Conservation (phyloP, 768 basidiomycete species). For the Auriculariales sp. region DNA sequence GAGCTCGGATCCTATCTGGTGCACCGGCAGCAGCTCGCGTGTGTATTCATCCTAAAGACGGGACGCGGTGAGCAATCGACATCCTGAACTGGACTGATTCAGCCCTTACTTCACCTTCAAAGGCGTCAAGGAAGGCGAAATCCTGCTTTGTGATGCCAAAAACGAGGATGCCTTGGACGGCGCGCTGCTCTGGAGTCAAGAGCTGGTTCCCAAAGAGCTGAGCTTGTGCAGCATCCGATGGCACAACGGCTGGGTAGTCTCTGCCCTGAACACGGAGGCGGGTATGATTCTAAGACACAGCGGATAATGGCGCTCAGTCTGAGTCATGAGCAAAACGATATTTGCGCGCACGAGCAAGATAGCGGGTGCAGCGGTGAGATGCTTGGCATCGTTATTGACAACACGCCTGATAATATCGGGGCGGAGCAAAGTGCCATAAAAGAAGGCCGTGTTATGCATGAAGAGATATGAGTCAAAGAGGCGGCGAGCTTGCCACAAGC, state of each 20-base stretch:
- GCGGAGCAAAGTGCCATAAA: slow-evolving; percentile 26
- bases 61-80: neutral
- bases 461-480: no score
- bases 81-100: neutral
- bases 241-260: slow-evolving; percentile 25
- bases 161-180: slow-evolving; percentile 22
- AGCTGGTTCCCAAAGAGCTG: slow-evolving; percentile 7
- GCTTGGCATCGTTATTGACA: slow-evolving; percentile 14
- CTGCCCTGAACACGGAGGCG: slow-evolving; percentile 10
- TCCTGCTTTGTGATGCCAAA: slow-evolving; percentile 18
- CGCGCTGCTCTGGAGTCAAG: slow-evolving; percentile 13
- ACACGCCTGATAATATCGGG: slow-evolving; percentile 22
- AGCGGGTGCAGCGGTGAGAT: slow-evolving; percentile 20
- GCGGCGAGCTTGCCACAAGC: no score
- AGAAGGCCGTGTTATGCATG: no score
- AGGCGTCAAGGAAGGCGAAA: slow-evolving; percentile 19
- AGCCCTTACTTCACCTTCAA: slow-evolving; percentile 20
- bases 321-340: neutral
- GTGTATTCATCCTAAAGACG: neutral
- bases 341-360: slow-evolving; percentile 12
- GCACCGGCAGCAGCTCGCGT: neutral
- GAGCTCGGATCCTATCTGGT: neutral
- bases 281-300: neutral
- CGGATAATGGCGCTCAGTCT: neutral
- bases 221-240: slow-evolving; percentile 7